Conservation (phyloP, 139 green algal species). For the Coelastrella sp. region DNA sequence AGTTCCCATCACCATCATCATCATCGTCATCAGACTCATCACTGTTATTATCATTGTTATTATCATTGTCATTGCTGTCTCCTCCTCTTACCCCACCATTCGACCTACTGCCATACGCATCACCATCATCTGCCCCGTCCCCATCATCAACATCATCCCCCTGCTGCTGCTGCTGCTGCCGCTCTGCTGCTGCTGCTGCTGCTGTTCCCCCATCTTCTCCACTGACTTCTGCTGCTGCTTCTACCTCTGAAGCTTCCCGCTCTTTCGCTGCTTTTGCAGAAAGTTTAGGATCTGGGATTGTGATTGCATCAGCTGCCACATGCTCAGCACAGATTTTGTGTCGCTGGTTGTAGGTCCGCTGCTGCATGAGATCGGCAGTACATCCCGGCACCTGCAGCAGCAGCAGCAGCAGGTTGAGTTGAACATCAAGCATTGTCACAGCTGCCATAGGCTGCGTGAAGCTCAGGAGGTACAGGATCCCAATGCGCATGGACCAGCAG, state of each 20-base stretch:
- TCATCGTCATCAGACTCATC: background rate
- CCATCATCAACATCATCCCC: background rate
- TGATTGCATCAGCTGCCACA: constrained; percentile 19
- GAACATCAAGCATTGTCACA: too few relatives aligned
- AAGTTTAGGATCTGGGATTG: constrained; percentile 6
- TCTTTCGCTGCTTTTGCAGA: background rate
- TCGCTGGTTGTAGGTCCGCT: constrained; percentile 41
- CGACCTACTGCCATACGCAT: background rate
- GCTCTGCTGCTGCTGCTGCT: constrained; percentile 5
- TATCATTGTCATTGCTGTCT: background rate
- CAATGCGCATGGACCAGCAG: too few relatives aligned
- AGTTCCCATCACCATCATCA: background rate
- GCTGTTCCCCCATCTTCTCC: background rate
- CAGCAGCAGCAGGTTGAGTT: background rate
- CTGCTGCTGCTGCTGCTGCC: background rate
- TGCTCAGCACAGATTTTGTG: constrained; percentile 37
- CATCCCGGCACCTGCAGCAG: constrained; percentile 35
- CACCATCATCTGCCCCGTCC: background rate
- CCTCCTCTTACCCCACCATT: background rate
- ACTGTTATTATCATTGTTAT: background rate
- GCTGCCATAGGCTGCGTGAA: too few relatives aligned
- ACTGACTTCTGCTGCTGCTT: constrained; percentile 5
- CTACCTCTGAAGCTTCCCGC: background rate
- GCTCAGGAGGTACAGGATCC: too few relatives aligned
- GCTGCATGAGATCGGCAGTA: constrained; percentile 2